Conservation (phyloP, 441 rosid species). For the Breynia disticha region DNA sequence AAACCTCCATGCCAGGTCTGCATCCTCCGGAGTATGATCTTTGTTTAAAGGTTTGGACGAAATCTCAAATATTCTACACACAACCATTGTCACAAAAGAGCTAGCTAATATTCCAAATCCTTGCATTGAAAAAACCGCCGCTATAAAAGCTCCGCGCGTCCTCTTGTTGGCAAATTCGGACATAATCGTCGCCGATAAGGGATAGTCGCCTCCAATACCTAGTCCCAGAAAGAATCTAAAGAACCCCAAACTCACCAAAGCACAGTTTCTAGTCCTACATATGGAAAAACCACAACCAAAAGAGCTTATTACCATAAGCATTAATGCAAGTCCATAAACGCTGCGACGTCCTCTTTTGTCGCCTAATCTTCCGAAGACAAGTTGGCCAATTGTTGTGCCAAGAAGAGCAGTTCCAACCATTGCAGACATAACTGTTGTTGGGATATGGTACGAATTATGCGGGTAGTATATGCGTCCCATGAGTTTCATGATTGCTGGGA, state of each 20-base stretch:
- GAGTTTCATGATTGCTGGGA: slow-evolving; percentile 46
- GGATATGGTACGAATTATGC: slow-evolving; percentile 3
- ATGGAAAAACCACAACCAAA: slow-evolving; percentile 60
- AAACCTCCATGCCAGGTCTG: slow-evolving; percentile 53
- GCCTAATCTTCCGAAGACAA: slow-evolving; percentile 55
- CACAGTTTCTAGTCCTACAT: slow-evolving; percentile 35
- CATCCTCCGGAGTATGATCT: slow-evolving; percentile 25
- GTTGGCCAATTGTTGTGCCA: slow-evolving; percentile 52
- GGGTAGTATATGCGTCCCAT: slow-evolving; percentile 49
- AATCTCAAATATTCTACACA: slow-evolving; percentile 26
- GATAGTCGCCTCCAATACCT: slow-evolving; percentile 71
- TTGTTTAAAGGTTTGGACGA: slow-evolving; percentile 2
- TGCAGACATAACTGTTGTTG: slow-evolving; percentile 15
- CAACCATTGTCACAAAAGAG: slow-evolving; percentile 40
- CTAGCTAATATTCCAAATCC: slow-evolving; percentile 60
- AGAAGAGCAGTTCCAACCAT: slow-evolving; percentile 38
- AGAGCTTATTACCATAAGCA: slow-evolving; percentile 50
- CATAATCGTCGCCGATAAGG: slow-evolving; percentile 68
- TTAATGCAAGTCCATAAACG: slow-evolving; percentile 54
- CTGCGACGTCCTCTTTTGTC: slow-evolving; percentile 47
- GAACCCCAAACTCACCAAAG: slow-evolving; percentile 34
- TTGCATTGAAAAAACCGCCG: slow-evolving; percentile 65
- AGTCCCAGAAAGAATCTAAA: slow-evolving; percentile 45
- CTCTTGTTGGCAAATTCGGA: slow-evolving; percentile 69
- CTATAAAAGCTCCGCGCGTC: slow-evolving; percentile 57